phyloP scores from a whole-genome alignment of 176 grass and related monocot species.

The Carex kokanica region DNA sequence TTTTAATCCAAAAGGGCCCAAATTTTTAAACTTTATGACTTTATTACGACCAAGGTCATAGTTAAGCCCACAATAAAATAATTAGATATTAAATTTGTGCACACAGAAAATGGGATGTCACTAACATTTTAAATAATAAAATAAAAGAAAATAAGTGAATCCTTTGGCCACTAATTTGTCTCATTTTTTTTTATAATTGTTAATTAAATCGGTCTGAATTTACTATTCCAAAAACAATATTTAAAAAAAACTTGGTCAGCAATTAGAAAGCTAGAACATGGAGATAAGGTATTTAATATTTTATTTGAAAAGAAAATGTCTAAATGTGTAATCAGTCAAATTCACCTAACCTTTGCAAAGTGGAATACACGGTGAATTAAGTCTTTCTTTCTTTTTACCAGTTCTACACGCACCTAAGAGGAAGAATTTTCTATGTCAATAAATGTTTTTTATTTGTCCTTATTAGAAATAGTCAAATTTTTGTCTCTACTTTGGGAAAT shows the following conservation, averaged over 20 bases:
- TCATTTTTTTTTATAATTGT: neutral
- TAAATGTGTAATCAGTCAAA: neutral
- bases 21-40: neutral
- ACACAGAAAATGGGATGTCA: neutral
- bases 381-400: neutral
- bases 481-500: no score
- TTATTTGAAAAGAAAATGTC: no score
- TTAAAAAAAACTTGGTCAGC: neutral
- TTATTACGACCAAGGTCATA: neutral
- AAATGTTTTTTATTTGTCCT: neutral
- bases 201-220: neutral
- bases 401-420: neutral
- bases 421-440: no score
- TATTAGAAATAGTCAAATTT: neutral
- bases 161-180: neutral
- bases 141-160: neutral
- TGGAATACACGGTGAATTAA: neutral
- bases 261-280: neutral
- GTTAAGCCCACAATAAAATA: neutral
- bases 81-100: neutral
- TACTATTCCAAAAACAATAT: neutral
- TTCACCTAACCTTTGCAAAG: neutral
- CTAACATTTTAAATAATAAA: slow-evolving; percentile 1
- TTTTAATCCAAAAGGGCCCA: neutral
- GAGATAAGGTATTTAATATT: neutral